These are phyloP conservation scores for Delitschia confertaspora DNA, from an alignment of 495 filamentous ascomycete genomes.

Conservation along the genomic window DNA sequence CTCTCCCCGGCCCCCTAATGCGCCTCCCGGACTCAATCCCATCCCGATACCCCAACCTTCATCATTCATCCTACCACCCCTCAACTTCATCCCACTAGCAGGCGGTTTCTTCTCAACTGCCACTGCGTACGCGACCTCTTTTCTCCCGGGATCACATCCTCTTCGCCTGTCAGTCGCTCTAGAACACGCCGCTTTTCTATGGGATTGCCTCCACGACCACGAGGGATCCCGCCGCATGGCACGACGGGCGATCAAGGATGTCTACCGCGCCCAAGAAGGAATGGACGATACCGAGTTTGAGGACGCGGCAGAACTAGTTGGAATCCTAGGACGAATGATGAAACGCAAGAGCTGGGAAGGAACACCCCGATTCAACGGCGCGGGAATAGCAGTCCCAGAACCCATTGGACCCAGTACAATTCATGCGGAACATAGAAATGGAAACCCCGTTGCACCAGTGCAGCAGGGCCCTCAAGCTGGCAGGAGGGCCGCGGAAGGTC, in stretches of 20 bases:
- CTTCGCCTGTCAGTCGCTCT: conserved; percentile 84
- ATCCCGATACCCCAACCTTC: conserved; percentile 42
- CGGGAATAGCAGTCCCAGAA: conserved; percentile 10
- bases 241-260: conserved; percentile 74
- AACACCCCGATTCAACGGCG: conserved; percentile 21
- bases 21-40: conserved; percentile 35
- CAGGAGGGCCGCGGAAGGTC: conserved; percentile 14
- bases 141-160: conserved; percentile 81
- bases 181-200: conserved; percentile 89
- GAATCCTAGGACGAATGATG: conserved; percentile 39
- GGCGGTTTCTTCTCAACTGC: conserved; percentile 74
- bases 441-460: not conserved
- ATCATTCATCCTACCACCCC: conserved; percentile 65
- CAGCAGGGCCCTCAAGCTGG: conserved; percentile 4
- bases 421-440: not conserved
- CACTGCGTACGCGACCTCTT: conserved; percentile 57
- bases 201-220: conserved; percentile 82
- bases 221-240: conserved; percentile 66
- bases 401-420: conserved; percentile 1
- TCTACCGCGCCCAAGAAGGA: conserved; percentile 80
- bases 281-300: conserved; percentile 74
- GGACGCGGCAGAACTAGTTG: conserved; percentile 43
- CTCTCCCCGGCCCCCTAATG: conserved; percentile 35
- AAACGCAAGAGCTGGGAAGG: conserved; percentile 34
- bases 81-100: conserved; percentile 76